Base-by-base conservation (phyloP, 2,329 filamentous ascomycete species). In the Aspergillus cejpii region DNA sequence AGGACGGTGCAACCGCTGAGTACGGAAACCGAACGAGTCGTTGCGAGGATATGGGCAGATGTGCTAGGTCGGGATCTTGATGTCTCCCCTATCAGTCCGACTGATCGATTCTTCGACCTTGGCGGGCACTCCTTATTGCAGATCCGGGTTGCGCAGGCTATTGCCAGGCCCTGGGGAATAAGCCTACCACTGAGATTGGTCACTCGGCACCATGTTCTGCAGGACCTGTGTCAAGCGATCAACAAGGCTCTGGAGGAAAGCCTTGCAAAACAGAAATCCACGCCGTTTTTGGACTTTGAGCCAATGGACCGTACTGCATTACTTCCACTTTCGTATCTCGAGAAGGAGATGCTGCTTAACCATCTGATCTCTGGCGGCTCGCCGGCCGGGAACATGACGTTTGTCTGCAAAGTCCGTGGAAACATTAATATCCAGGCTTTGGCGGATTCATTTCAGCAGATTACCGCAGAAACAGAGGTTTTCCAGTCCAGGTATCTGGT, bases 71-170 rank as follows among this genome's bases (percentile, higher is more conserved):
- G 44, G 12, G 37, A 41, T 12, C 17, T 19, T 11, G 21, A 36
- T 11, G n/a, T 33, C 37, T 41, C 27, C 19, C 24, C 14, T 12
- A 41, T 42, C 34, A 41, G 39, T 17, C 29, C 38, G 2, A 29
- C 14, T 10, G 33, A 38, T n/a, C 41, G 41, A n/a, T 55, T 55
- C 27, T 36, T 47, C 19, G 33, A 29, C 12, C 49, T 55, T 3
- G 52, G 52, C 7, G 52, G 51, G 1, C 41, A 55, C 37, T 55
- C 52, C 1, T 19, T 55, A 11, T 19, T 48, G 11, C 51, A 53
- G 39, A 38, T 54, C 10, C 37, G 39, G 20, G 36, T 45, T 19
- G 49, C 36, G 11, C 45, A 31, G 19, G 41, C 21, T 7, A 31
- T 47, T 4, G 20, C 14, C 26, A 37, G 24, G 3, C 7, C 21